Evolutionary conservation across 2,329 filamentous ascomycete genomes (phyloP).

Genomic region (Ceratocystis destructans): DNA sequence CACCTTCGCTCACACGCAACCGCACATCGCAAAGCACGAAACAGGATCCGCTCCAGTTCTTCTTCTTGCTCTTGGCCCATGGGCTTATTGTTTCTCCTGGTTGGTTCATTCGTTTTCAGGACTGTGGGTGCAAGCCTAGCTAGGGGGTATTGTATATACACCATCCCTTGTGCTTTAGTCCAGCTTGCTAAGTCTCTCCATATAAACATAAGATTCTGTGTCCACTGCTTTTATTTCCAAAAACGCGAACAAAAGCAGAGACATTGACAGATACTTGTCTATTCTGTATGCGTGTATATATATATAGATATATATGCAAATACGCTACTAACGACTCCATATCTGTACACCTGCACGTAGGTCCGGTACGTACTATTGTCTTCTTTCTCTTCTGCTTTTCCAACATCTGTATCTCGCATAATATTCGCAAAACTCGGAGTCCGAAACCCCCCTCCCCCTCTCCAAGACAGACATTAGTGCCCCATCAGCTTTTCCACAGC

Average conservation of each 20-base stretch:
- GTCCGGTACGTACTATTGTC: not conserved
- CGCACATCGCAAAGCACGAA: not conserved
- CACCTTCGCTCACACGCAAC: not conserved
- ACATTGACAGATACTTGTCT: not conserved
- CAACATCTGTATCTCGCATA: not conserved
- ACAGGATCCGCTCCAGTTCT: not conserved
- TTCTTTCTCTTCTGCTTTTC: not conserved
- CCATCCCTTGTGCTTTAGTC: not conserved
- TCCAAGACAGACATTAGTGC: not conserved
- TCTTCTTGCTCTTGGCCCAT: not conserved
- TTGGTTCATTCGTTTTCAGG: conserved; percentile 2
- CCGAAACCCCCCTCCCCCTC: not conserved
- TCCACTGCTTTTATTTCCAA: not conserved
- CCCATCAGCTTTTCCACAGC: not conserved
- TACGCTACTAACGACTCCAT: not conserved
- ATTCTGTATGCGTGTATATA: not conserved
- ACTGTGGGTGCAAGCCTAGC: not conserved
- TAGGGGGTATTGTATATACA: not conserved
- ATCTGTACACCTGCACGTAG: not conserved
- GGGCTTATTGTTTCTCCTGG: conserved; percentile 2
- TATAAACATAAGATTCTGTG: not conserved
- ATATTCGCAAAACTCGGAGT: not conserved
- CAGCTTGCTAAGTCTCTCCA: not conserved
- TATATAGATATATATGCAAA: not conserved
- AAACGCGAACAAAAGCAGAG: not conserved